Evolutionary conservation across 768 basidiomycete genomes (phyloP).

Genomic region (Cyclocybe aegerita): DNA sequence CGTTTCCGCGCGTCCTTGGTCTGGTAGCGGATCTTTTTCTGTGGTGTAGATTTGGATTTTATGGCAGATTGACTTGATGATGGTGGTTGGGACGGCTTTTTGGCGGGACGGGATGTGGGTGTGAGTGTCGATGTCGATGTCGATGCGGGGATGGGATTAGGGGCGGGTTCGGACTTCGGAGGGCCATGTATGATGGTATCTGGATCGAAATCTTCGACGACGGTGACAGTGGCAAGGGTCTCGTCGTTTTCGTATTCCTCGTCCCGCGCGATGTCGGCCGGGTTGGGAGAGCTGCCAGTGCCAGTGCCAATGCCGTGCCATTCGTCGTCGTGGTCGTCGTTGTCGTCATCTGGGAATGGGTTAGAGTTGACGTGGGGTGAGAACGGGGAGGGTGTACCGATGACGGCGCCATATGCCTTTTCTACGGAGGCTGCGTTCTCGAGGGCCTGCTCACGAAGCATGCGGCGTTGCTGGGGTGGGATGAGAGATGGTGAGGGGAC

Average conservation of each 20-base stretch:
- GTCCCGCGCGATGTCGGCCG: conserved; percentile 43
- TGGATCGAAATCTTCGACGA: conserved; percentile 90
- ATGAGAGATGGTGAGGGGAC: conserved; percentile 14
- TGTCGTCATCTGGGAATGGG: conserved; percentile 18
- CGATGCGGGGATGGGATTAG: conserved; percentile 1
- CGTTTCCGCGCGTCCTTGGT: conserved; percentile 64
- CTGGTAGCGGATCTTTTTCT: conserved; percentile 62
- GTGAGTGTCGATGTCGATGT: neutral
- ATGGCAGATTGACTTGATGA: conserved; percentile 8
- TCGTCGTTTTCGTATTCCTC: conserved; percentile 84
- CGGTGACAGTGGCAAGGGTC: conserved; percentile 83
- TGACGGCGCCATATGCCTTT: conserved; percentile 59
- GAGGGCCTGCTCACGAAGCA: conserved; percentile 73
- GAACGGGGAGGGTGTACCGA: conserved; percentile 33
- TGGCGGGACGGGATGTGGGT: conserved; percentile 7
- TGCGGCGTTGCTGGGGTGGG: conserved; percentile 63
- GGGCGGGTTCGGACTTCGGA: conserved; percentile 15
- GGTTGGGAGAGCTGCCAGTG: conserved; percentile 29
- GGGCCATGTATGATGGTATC: conserved; percentile 54
- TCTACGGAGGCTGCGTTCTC: conserved; percentile 81
- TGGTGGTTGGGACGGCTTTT: neutral
- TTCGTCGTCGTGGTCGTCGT: conserved; percentile 47
- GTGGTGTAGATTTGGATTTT: conserved; percentile 17
- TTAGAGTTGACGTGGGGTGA: conserved; percentile 3
- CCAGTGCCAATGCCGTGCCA: conserved; percentile 47